Evolutionary conservation across 805 yeast species (phyloP).

Genomic region (Schizosaccharomyces octosporus): DNA sequence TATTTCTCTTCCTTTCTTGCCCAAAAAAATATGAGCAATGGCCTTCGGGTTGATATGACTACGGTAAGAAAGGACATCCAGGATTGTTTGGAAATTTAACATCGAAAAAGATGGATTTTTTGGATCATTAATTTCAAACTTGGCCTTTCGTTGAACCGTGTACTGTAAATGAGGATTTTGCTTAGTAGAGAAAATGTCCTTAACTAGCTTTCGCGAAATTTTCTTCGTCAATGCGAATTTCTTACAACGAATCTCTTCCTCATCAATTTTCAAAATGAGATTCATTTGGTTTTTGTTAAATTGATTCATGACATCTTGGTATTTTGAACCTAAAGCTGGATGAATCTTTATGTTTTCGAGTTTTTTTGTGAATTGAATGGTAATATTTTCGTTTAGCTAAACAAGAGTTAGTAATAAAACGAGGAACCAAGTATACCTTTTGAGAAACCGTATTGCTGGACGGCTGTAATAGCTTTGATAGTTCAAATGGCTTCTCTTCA

Average conservation of each 20-base stretch:
- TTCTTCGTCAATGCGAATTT: neutral
- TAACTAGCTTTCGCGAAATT: neutral
- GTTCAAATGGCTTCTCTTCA: too few relatives aligned
- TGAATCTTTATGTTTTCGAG: neutral
- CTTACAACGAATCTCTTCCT: neutral
- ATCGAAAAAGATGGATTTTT: neutral
- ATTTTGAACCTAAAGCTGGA: neutral
- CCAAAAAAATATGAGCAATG: slow-evolving; percentile 47
- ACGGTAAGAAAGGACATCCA: slow-evolving; percentile 47
- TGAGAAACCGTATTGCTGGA: too few relatives aligned
- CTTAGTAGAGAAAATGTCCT: neutral
- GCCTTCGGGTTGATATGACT: slow-evolving; percentile 42
- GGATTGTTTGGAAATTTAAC: slow-evolving; percentile 30
- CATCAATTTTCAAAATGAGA: neutral
- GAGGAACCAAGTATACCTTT: neutral
- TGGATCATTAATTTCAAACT: neutral
- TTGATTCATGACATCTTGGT: neutral
- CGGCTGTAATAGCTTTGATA: too few relatives aligned
- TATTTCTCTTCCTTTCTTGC: slow-evolving; percentile 57
- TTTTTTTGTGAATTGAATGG: too few relatives aligned
- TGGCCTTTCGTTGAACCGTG: neutral
- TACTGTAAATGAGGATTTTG: neutral
- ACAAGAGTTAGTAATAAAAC: neutral
- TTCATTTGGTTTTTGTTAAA: neutral
- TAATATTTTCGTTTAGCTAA: neutral